Evolutionary conservation across 2,329 filamentous ascomycete genomes (phyloP).

Genomic region (Didymella pinodella): DNA sequence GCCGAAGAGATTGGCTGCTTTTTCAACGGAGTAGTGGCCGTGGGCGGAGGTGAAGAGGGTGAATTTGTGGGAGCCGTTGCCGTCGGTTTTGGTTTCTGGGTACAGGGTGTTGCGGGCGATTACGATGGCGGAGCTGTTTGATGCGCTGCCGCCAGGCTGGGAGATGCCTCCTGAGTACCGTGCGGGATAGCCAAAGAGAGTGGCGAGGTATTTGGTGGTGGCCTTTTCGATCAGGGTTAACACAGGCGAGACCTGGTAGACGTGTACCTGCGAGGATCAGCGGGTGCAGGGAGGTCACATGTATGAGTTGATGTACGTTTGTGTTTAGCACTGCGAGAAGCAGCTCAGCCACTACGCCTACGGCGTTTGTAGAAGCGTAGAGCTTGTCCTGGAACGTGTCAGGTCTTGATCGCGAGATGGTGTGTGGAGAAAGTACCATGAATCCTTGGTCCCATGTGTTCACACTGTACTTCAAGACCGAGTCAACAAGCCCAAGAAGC

Average conservation of each 20-base stretch:
- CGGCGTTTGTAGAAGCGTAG: slow-evolving; percentile 87
- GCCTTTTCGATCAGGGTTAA: slow-evolving; percentile 87
- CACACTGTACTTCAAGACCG: slow-evolving; percentile 83
- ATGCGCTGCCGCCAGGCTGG: slow-evolving; percentile 81
- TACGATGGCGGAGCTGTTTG: slow-evolving; percentile 85
- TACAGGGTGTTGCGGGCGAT: slow-evolving; percentile 87
- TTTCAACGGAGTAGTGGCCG: slow-evolving; percentile 94
- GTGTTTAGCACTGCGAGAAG: slow-evolving; percentile 88
- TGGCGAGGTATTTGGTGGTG: slow-evolving; percentile 75
- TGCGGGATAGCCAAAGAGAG: slow-evolving; percentile 63
- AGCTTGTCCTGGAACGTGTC: slow-evolving; percentile 71
- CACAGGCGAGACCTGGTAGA: slow-evolving; percentile 92
- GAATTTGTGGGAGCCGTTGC: slow-evolving; percentile 71
- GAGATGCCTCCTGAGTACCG: slow-evolving; percentile 75
- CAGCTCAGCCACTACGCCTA: slow-evolving; percentile 84
- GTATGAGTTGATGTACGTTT: slow-evolving; percentile 65
- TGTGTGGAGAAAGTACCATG: slow-evolving; percentile 53
- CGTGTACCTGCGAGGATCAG: slow-evolving; percentile 69
- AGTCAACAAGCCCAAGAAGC: slow-evolving; percentile 62
- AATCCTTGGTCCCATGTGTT: slow-evolving; percentile 99
- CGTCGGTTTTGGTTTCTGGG: slow-evolving; percentile 76
- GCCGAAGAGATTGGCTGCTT: slow-evolving; percentile 90
- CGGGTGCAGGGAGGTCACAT: not conserved
- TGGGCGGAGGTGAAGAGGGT: slow-evolving; percentile 88
- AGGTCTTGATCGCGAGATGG: not conserved